Percentiles rank a stretch among this genome's conserved stretches.
Evolutionary conservation across 2,329 filamentous ascomycete genomes (phyloP).

Genomic region (Cladosporium phlei): DNA sequence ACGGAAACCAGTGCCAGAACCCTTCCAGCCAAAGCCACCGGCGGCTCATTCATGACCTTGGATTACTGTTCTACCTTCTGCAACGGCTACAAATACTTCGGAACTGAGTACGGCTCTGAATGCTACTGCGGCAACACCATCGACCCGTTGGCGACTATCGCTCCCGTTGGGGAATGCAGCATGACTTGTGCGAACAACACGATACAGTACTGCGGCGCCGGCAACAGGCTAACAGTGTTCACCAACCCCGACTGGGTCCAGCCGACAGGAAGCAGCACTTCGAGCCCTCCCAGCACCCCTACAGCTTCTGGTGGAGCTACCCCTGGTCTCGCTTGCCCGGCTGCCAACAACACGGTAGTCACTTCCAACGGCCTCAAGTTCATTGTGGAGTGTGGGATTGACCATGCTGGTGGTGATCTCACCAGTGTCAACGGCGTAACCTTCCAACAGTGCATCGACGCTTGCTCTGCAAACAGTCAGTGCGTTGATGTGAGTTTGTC

Average conservation of each 20-base stretch:
- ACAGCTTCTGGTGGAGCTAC: constrained; percentile 9
- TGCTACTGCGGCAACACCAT: constrained; percentile 33
- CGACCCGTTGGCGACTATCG: constrained; percentile 15
- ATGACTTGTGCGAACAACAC: constrained; percentile 26
- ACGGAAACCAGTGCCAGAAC: constrained; percentile 28
- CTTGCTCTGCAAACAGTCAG: constrained; percentile 20
- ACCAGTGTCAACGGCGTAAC: constrained; percentile 18
- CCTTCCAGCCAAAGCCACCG: constrained; percentile 23
- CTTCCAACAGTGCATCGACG: constrained; percentile 23
- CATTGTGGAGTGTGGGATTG: constrained; percentile 29
- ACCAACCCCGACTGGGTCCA: constrained; percentile 20
- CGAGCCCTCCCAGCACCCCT: constrained; percentile 13
- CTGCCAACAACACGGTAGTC: constrained; percentile 18
- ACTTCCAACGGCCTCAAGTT: constrained; percentile 19
- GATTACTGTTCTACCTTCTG: constrained; percentile 36
- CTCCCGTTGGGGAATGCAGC: constrained; percentile 22
- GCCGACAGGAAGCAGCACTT: constrained; percentile 11
- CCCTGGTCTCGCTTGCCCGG: constrained; percentile 19
- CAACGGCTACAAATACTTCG: constrained; percentile 35
- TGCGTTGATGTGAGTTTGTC: constrained; percentile 25
- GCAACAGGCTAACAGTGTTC: constrained; percentile 27
- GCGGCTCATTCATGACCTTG: constrained; percentile 34
- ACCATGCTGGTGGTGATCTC: constrained; percentile 30
- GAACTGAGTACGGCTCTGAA: constrained; percentile 35
- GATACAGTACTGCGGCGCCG: constrained; percentile 28